A percentile compares a stretch with the other conserved stretches of the same genome.
These are phyloP conservation scores for Taphrina sp. DNA, from an alignment of 1,139 yeast species.

Conservation along the genomic window DNA sequence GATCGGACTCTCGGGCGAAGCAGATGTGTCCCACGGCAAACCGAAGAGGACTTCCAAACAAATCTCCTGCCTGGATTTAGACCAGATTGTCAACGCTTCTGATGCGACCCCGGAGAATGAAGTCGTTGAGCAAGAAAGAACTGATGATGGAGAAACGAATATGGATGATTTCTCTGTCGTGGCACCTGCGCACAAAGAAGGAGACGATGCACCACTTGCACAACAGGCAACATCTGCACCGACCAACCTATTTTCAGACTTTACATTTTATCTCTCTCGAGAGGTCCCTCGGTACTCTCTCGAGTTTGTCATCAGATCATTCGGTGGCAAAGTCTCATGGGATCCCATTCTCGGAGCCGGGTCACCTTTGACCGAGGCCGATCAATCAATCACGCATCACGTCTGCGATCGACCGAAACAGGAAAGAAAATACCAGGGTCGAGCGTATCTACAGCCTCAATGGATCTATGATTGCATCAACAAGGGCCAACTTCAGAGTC, in stretches of 20 bases:
- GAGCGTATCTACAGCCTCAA: slow-evolving; percentile 95
- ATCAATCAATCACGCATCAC: slow-evolving; percentile 76
- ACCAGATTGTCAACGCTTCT: slow-evolving; percentile 40
- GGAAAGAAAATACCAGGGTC: slow-evolving; percentile 73
- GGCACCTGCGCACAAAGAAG: slow-evolving; percentile 48
- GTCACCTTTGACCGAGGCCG: slow-evolving; percentile 38
- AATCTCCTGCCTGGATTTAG: slow-evolving; percentile 37
- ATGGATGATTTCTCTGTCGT: slow-evolving; percentile 57
- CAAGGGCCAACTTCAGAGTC: slow-evolving; percentile 70
- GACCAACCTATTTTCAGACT: slow-evolving; percentile 65
- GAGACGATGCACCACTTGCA: slow-evolving; percentile 64
- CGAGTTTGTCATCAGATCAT: slow-evolving; percentile 81
- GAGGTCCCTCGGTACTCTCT: slow-evolving; percentile 91
- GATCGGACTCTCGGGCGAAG: slow-evolving; percentile 9
- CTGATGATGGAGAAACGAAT: slow-evolving; percentile 47
- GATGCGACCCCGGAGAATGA: neutral
- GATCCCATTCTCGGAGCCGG: slow-evolving; percentile 81
- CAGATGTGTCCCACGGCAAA: slow-evolving; percentile 34
- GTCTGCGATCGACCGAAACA: slow-evolving; percentile 88
- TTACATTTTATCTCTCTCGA: slow-evolving; percentile 85
- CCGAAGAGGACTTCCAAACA: slow-evolving; percentile 15
- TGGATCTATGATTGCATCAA: slow-evolving; percentile 94
- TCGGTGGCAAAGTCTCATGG: slow-evolving; percentile 83
- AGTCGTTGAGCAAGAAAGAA: slow-evolving; percentile 47
- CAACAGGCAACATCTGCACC: slow-evolving; percentile 72